These are phyloP conservation scores for Peniophora sp. DNA, from an alignment of 1,284 basidiomycete species.

Conservation along the genomic window DNA sequence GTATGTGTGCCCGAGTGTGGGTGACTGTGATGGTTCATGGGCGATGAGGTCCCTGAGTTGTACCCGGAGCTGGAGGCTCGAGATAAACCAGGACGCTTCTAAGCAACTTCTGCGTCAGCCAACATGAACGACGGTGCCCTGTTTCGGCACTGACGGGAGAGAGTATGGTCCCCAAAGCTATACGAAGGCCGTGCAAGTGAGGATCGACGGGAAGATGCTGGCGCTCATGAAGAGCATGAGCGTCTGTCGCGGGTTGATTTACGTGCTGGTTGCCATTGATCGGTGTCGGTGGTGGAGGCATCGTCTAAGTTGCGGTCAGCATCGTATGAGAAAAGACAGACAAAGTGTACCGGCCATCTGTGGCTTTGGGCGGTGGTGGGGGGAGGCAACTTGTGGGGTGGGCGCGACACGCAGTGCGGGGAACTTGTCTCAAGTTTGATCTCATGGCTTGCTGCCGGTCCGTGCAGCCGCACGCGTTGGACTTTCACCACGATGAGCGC, in stretches of 20 bases:
- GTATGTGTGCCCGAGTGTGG: neutral
- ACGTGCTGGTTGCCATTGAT: neutral
- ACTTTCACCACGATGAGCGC: no score
- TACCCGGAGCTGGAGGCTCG: neutral
- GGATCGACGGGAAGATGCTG: neutral
- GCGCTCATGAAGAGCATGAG: neutral
- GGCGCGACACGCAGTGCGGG: no score
- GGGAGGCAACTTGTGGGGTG: neutral
- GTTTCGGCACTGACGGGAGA: neutral
- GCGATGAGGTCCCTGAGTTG: neutral
- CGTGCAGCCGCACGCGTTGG: no score
- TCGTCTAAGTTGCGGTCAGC: neutral
- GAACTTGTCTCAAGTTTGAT: no score
- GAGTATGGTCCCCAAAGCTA: neutral
- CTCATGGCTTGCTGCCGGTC: no score
- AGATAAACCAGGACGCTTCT: neutral
- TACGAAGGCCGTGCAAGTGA: neutral
- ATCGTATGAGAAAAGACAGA: neutral
- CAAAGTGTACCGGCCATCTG: neutral
- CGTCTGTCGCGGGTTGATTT: neutral
- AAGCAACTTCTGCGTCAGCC: neutral
- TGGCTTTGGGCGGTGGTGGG: neutral
- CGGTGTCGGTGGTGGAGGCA: neutral
- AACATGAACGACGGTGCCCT: neutral
- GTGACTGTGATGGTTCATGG: neutral